phyloP scores from a whole-genome alignment of 2,329 filamentous ascomycete species.

The Elsinoe fawcettii region DNA sequence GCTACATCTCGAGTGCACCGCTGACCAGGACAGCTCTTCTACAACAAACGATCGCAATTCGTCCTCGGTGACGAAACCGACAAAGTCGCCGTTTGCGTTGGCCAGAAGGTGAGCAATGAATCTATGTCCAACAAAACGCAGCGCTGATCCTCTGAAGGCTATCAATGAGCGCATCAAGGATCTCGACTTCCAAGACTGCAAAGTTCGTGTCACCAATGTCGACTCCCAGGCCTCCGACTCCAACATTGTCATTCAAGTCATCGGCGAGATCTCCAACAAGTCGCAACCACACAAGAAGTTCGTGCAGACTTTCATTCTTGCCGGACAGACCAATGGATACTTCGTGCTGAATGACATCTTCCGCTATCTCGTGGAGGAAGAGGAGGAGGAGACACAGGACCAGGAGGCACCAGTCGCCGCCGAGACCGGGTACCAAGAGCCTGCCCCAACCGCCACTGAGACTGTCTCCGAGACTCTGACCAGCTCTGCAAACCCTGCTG shows the following conservation, averaged over 20 bases:
- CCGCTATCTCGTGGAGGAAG: constrained; percentile 80
- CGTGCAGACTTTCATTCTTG: constrained; percentile 94
- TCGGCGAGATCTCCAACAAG: constrained; percentile 96
- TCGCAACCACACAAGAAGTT: constrained; percentile 88
- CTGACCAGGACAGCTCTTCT: constrained; percentile 60
- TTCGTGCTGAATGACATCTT: constrained; percentile 98
- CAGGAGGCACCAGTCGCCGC: constrained; percentile 27
- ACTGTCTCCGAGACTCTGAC: constrained; percentile 27
- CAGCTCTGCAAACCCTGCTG: constrained; percentile 31
- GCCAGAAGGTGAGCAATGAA: constrained; percentile 62
- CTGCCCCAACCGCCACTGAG: constrained; percentile 29
- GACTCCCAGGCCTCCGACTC: constrained; percentile 88
- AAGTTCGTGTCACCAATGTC: constrained; percentile 95
- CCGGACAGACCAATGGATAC: constrained; percentile 92
- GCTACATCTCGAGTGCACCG: background rate
- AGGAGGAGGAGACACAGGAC: constrained; percentile 43
- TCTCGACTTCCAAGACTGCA: constrained; percentile 93
- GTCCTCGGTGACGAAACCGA: constrained; percentile 89
- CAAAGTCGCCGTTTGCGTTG: constrained; percentile 75
- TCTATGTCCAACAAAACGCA: background rate
- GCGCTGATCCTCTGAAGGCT: constrained; percentile 45
- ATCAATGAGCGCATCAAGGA: constrained; percentile 93
- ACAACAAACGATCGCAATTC: constrained; percentile 91
- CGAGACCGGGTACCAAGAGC: constrained; percentile 35
- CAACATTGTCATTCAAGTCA: constrained; percentile 95